phyloP scores from a whole-genome alignment of 1,284 basidiomycete species.

The Ceratobasidium theobromae region DNA sequence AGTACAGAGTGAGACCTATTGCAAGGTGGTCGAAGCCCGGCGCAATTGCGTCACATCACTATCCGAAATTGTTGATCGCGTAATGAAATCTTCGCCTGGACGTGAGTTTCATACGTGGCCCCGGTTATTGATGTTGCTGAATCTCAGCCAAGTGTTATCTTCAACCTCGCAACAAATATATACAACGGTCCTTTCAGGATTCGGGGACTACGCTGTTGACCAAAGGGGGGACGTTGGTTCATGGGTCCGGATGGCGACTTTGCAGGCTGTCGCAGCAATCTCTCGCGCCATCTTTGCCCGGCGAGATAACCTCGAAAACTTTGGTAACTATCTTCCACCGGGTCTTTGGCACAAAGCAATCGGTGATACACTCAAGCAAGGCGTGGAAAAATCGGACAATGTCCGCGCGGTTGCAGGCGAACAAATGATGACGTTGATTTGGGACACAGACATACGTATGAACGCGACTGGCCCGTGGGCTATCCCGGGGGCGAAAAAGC shows the following conservation, averaged over 20 bases:
- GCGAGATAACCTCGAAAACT: slow-evolving; percentile 35
- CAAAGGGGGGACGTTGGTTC: slow-evolving; percentile 97
- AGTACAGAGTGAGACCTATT: slow-evolving; percentile 19
- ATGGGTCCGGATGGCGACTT: slow-evolving; percentile 84
- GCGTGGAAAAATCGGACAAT: slow-evolving; percentile 87
- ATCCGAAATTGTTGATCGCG: slow-evolving; percentile 51
- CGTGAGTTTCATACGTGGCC: slow-evolving; percentile 51
- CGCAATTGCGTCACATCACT: slow-evolving; percentile 72
- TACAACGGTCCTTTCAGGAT: slow-evolving; percentile 53
- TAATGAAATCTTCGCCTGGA: slow-evolving; percentile 45
- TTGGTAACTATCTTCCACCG: slow-evolving; percentile 60
- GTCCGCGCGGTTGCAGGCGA: slow-evolving; percentile 79
- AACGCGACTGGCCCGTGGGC: slow-evolving; percentile 51
- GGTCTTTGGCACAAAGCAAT: slow-evolving; percentile 59
- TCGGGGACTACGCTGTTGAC: slow-evolving; percentile 90
- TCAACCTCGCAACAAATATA: slow-evolving; percentile 8
- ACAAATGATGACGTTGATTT: slow-evolving; percentile 57
- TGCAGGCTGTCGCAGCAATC: slow-evolving; percentile 54
- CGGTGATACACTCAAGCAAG: slow-evolving; percentile 79
- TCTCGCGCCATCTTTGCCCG: slow-evolving; percentile 36
- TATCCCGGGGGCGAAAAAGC: slow-evolving; percentile 49
- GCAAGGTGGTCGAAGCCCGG: slow-evolving; percentile 58
- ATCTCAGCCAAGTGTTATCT: background rate
- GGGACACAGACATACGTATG: slow-evolving; percentile 46
- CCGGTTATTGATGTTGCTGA: slow-evolving; percentile 37